Evolutionary conservation across 257 asterid genomes (phyloP), one percentile per base, ranked within the genome.

Genomic region (Scutellaria galericulata): DNA sequence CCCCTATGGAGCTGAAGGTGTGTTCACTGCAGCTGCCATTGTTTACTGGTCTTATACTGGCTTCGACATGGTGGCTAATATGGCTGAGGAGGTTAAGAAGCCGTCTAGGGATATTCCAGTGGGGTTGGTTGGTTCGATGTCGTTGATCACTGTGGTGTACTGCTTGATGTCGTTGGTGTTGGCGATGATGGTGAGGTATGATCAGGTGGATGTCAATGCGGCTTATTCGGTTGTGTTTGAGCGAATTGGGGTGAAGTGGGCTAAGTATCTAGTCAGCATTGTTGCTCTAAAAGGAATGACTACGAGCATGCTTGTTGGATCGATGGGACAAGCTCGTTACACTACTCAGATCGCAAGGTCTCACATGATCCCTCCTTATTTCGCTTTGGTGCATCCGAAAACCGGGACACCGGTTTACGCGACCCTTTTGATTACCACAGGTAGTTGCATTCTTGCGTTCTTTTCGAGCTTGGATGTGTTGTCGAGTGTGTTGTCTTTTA

Each of bases 1-100:
- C 74, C 99, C 99, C 0, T 78, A 63, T 45, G 99, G 99, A 3
- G 83, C 89, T 0, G 81, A 81, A 14, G 97, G 99, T 7, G 86
- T 86, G 14, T 87, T 94, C 79, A 81, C 87, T 2, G 98, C 99
- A 10, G 89, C 98, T 6, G 98, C 99, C 1, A 88, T 92, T 1
- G 98, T 94, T 60, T 94, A 76, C 73, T 94, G 99, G 99, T 94
- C 99, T 2, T 94, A 94, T 50, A 89, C 98, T 0, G 99, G 99
- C 18, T 93, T 93, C 15, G 98, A 93, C 54, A 87, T 89, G 93
- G 97, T 93, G 48, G 97, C 98, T 5, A 91, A 90, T 7, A 89
- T 93, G 98, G 98, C 98, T 7, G 98, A 93, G 68, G 98, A 93
- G 82, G 94, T 95, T 7, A 88, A 84, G 64, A 91, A 81, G 31